Evolutionary conservation across 768 basidiomycete species (phyloP).

Genomic region (Austroboletus eburneus): DNA sequence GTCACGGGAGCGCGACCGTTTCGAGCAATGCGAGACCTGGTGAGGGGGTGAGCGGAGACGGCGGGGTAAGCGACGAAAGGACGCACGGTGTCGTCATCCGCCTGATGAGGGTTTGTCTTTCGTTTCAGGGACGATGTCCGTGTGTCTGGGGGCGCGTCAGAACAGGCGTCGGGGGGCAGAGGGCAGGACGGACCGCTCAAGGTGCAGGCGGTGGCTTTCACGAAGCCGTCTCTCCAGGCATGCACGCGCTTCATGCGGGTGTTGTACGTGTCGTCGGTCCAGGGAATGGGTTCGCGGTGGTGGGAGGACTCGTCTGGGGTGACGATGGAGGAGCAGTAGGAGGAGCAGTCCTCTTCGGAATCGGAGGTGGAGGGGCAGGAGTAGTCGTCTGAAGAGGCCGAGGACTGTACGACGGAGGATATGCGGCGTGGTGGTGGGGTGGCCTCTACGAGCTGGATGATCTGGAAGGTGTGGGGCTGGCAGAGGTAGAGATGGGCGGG

Average conservation of each 20-base stretch:
- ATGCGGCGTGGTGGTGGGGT: constrained; percentile 36
- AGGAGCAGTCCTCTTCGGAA: constrained; percentile 49
- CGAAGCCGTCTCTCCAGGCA: constrained; percentile 63
- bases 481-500: constrained; percentile 41
- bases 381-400: constrained; percentile 32
- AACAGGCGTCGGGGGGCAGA: neutral
- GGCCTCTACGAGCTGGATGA: constrained; percentile 74
- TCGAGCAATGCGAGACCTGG: constrained; percentile 52
- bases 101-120: constrained; percentile 34
- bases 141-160: constrained; percentile 11
- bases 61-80: neutral
- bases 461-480: constrained; percentile 43
- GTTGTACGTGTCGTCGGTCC: constrained; percentile 48
- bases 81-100: constrained; percentile 42
- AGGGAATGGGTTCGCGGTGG: constrained; percentile 19
- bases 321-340: constrained; percentile 69
- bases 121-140: constrained; percentile 46
- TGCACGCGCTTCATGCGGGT: constrained; percentile 63
- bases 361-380: constrained; percentile 35
- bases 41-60: neutral
- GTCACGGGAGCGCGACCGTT: constrained; percentile 49
- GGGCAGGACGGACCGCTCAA: constrained; percentile 37
- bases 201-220: constrained; percentile 37
- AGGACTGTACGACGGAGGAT: constrained; percentile 8
- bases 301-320: constrained; percentile 36